A percentile compares a stretch with the other conserved stretches of the same genome.
Conservation (phyloP, 345 rosid species). For the Firmiana major region DNA sequence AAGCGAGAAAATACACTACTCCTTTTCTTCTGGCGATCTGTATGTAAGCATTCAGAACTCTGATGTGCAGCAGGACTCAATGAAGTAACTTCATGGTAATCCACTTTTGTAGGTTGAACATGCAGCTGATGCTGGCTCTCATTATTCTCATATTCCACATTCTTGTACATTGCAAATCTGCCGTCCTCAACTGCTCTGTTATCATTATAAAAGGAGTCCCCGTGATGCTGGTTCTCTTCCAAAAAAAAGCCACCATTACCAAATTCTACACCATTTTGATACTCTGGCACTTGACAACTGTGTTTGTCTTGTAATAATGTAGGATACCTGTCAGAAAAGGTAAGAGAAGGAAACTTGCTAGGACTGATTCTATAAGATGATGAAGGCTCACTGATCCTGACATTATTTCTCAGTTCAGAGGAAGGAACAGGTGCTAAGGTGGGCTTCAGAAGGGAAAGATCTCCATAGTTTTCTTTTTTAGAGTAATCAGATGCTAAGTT, state of each 20-base stretch:
- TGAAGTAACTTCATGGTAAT: conserved; percentile 1
- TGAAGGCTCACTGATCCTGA: conserved; percentile 16
- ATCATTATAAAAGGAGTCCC: conserved; percentile 14
- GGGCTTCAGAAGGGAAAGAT: conserved; percentile 20
- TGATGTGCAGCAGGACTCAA: background rate
- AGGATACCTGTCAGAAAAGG: conserved; percentile 14
- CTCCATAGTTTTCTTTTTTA: conserved; percentile 15
- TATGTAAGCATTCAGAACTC: conserved; percentile 5
- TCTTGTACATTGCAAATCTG: conserved; percentile 7
- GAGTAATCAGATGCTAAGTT: conserved; percentile 10
- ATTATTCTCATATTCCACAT: conserved; percentile 7
- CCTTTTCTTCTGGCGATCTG: conserved; percentile 22
- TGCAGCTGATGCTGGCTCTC: background rate
- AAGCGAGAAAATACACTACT: conserved; percentile 54
- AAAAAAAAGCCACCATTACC: conserved; percentile 22
- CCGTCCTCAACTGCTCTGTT: conserved; percentile 25
- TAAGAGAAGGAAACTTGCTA: conserved; percentile 30
- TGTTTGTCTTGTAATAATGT: conserved; percentile 16
- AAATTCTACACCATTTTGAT: conserved; percentile 22
- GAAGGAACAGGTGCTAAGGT: conserved; percentile 17
- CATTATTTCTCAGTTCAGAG: conserved; percentile 13
- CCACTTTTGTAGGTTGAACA: conserved; percentile 5
- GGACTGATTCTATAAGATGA: conserved; percentile 18
- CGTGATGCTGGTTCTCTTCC: conserved; percentile 17
- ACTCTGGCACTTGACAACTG: conserved; percentile 12